phyloP scores from a whole-genome alignment of 2,329 filamentous ascomycete species.

The Nemania sp. region DNA sequence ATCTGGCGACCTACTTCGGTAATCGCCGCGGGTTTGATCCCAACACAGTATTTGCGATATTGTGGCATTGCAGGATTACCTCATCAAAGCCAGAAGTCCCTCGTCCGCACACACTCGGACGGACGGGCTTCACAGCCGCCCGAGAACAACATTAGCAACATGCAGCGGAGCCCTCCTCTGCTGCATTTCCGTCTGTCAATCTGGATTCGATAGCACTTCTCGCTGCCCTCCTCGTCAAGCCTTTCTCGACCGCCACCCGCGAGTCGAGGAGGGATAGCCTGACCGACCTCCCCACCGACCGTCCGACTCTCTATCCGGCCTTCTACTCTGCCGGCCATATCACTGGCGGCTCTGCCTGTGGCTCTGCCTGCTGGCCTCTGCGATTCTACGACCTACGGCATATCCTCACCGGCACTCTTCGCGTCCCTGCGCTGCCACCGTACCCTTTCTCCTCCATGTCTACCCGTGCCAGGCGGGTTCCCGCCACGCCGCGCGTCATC shows the following conservation, averaged over 20 bases:
- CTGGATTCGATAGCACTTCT: constrained; percentile 59
- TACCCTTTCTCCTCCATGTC: constrained; percentile 60
- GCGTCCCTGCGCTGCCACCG: constrained; percentile 60
- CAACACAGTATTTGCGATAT: background rate
- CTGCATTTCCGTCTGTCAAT: constrained; percentile 55
- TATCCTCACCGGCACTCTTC: constrained; percentile 59
- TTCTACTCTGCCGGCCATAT: constrained; percentile 47
- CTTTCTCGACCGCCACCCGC: constrained; percentile 37
- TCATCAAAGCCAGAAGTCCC: constrained; percentile 18
- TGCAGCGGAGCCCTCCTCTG: constrained; percentile 63
- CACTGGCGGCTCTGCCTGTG: constrained; percentile 43
- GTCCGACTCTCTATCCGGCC: no score
- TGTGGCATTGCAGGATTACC: constrained; percentile 14
- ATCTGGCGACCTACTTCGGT: no score
- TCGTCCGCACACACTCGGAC: constrained; percentile 13
- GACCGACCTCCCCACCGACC: background rate
- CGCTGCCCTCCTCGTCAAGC: constrained; percentile 42
- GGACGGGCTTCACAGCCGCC: constrained; percentile 11
- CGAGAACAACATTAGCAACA: constrained; percentile 39
- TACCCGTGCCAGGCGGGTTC: constrained; percentile 58
- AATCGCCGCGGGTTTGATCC: background rate
- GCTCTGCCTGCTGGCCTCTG: constrained; percentile 52
- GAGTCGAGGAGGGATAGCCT: constrained; percentile 53
- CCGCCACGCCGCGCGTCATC: constrained; percentile 82
- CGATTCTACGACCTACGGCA: constrained; percentile 52